Percentiles rank a stretch among this genome's conserved stretches.
Evolutionary conservation across 768 basidiomycete species (phyloP).

Genomic region (Cyclocybe aegerita): DNA sequence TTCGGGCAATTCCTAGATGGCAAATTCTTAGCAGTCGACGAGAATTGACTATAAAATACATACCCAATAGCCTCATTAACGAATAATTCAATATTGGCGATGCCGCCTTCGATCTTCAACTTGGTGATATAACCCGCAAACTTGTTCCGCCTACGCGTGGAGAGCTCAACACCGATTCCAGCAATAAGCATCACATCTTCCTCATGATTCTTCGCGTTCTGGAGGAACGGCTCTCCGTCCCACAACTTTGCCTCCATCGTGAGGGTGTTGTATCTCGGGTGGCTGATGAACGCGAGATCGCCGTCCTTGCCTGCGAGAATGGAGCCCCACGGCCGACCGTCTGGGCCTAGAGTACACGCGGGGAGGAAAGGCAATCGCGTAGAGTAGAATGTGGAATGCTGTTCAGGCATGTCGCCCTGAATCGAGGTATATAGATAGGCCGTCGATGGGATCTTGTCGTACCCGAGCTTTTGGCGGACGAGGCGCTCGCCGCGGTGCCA

Average conservation of each 20-base stretch:
- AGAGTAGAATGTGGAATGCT: slow-evolving; percentile 51
- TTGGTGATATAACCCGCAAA: slow-evolving; percentile 49
- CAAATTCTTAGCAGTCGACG: neutral
- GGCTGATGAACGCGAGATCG: slow-evolving; percentile 42
- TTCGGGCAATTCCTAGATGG: slow-evolving; percentile 62
- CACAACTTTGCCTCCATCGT: slow-evolving; percentile 41
- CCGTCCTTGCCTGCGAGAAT: slow-evolving; percentile 48
- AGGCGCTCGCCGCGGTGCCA: slow-evolving; percentile 54
- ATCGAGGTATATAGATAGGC: slow-evolving; percentile 38
- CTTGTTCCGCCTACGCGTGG: slow-evolving; percentile 60
- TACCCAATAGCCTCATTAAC: slow-evolving; percentile 64
- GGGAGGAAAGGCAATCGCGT: slow-evolving; percentile 54
- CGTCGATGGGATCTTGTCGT: slow-evolving; percentile 30
- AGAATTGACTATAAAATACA: slow-evolving; percentile 15
- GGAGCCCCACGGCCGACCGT: slow-evolving; percentile 58
- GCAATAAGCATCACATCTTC: slow-evolving; percentile 39
- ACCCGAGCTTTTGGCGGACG: slow-evolving; percentile 48
- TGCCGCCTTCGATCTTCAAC: slow-evolving; percentile 24
- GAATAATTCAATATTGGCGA: slow-evolving; percentile 35
- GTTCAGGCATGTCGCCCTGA: slow-evolving; percentile 43
- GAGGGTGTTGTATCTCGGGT: slow-evolving; percentile 35
- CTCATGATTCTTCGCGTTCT: slow-evolving; percentile 27
- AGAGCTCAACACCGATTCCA: slow-evolving; percentile 60
- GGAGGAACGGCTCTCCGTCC: slow-evolving; percentile 55
- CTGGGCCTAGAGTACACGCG: slow-evolving; percentile 50